phyloP scores from a whole-genome alignment of 805 yeast species.

The Candida succiphila region DNA sequence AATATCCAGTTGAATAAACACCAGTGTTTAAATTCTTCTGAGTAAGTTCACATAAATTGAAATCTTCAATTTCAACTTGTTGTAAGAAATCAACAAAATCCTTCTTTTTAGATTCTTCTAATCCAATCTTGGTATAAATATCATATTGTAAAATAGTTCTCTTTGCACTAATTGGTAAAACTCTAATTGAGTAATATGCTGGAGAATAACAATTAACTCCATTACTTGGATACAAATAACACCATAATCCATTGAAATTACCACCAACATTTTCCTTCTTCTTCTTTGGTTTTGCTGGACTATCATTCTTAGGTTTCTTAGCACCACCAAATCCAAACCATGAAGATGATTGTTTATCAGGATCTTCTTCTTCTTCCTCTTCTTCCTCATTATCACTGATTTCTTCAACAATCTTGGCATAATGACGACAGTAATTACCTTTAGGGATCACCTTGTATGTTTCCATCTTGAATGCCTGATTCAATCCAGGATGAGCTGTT shows the following conservation, averaged over 20 bases:
- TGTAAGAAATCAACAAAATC: slow-evolving; percentile 58
- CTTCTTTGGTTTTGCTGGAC: slow-evolving; percentile 9
- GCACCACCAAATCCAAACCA: slow-evolving; percentile 46
- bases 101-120: slow-evolving; percentile 39
- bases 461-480: slow-evolving; percentile 48
- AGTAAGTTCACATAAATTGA: slow-evolving; percentile 46
- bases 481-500: slow-evolving; percentile 55
- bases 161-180: slow-evolving; percentile 41
- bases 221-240: slow-evolving; percentile 48
- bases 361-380: slow-evolving; percentile 22
- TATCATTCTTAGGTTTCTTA: slow-evolving; percentile 18
- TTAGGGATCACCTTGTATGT: slow-evolving; percentile 58
- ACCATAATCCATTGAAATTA: slow-evolving; percentile 52
- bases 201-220: slow-evolving; percentile 59
- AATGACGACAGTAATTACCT: slow-evolving; percentile 50
- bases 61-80: slow-evolving; percentile 53
- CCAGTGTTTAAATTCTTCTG: slow-evolving; percentile 56
- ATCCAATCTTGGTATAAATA: slow-evolving; percentile 50
- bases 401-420: slow-evolving; percentile 40
- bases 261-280: slow-evolving; percentile 47
- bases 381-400: slow-evolving; percentile 14
- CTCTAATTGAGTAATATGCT: slow-evolving; percentile 57
- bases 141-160: slow-evolving; percentile 52
- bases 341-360: slow-evolving; percentile 26
- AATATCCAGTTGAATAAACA: slow-evolving; percentile 45